phyloP scores from a whole-genome alignment of 2,329 filamentous ascomycete genomes.

The Fusarium sp. region DNA sequence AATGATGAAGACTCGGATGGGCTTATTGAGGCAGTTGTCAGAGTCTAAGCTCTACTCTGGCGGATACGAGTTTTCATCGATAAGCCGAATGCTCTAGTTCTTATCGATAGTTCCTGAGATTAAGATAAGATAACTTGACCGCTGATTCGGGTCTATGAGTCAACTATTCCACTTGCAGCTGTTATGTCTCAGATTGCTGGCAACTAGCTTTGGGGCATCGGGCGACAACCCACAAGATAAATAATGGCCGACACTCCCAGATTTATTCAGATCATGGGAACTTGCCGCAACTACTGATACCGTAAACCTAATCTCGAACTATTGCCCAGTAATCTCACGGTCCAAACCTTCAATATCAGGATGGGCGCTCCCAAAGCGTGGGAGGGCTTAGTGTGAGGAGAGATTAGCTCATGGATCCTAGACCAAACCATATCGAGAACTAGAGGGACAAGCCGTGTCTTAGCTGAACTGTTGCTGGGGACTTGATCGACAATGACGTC shows the following conservation, averaged over 20 bases:
- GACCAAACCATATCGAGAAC: background rate
- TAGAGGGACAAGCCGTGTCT: slow-evolving; percentile 3
- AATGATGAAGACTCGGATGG: background rate
- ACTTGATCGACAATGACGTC: background rate
- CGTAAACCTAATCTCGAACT: background rate
- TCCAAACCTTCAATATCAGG: background rate
- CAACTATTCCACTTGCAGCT: background rate
- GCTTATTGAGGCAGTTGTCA: background rate
- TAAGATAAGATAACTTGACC: background rate
- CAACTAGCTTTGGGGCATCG: background rate
- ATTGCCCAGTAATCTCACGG: background rate
- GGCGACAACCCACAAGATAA: background rate
- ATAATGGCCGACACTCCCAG: background rate
- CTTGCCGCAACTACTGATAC: background rate
- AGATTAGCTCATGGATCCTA: background rate
- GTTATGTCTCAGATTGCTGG: background rate
- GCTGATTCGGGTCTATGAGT: background rate
- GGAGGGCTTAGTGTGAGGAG: background rate
- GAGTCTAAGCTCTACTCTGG: background rate
- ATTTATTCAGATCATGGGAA: too few species aligned
- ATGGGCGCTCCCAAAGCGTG: background rate
- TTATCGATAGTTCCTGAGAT: too few species aligned
- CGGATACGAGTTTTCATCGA: too few species aligned
- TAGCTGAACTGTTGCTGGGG: background rate
- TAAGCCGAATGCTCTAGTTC: too few species aligned